Evolutionary conservation across 164 flowering plant species (phyloP).

Genomic region (Stephania cephalantha): DNA sequence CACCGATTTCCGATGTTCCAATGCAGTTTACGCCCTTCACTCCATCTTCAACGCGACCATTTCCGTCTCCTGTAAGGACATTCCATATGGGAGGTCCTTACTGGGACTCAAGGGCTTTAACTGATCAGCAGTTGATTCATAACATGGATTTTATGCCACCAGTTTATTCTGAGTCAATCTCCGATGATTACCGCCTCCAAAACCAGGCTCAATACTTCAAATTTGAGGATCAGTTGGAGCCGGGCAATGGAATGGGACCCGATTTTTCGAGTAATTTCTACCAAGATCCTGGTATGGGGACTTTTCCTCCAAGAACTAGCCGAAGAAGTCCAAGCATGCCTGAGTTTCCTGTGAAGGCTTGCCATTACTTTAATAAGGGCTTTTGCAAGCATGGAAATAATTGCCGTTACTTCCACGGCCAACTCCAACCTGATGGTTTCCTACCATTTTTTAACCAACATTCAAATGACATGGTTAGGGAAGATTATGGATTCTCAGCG

Average conservation of each 20-base stretch:
- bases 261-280: conserved; percentile 27
- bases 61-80: conserved; percentile 22
- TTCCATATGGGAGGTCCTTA: conserved; percentile 21
- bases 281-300: conserved; percentile 34
- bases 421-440: conserved; percentile 32
- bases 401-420: conserved; percentile 72
- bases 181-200: conserved; percentile 34
- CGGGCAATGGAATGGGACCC: conserved; percentile 15
- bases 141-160: conserved; percentile 27
- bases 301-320: conserved; percentile 25
- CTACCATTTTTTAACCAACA: conserved; percentile 28
- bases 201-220: conserved; percentile 35
- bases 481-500: conserved; percentile 47
- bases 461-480: conserved; percentile 28
- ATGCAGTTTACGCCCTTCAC: conserved; percentile 39
- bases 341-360: conserved; percentile 45
- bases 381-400: conserved; percentile 74
- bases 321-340: conserved; percentile 30
- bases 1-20: conserved; percentile 33
- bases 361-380: conserved; percentile 72
- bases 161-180: conserved; percentile 24
- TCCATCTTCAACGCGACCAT: conserved; percentile 33
- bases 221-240: conserved; percentile 48
- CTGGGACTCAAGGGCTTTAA: conserved; percentile 42
- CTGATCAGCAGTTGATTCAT: conserved; percentile 26